Evolutionary conservation across 1,284 basidiomycete species (phyloP).

Genomic region (Microbotryum saponariae): DNA sequence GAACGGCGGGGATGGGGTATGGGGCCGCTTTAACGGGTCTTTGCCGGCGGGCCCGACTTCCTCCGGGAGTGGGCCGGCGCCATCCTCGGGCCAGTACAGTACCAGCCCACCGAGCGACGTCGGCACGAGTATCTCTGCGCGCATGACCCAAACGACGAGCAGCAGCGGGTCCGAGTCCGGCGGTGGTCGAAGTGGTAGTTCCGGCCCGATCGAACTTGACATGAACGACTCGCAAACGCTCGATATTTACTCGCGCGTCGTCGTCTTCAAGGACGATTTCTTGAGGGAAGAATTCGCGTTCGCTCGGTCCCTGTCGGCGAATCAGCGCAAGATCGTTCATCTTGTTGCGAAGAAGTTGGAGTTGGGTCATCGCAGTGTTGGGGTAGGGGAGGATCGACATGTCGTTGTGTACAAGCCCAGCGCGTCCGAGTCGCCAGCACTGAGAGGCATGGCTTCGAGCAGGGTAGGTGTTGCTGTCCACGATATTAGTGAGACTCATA

Average conservation of each 20-base stretch:
- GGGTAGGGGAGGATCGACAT: slow-evolving; percentile 83
- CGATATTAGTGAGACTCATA: neutral
- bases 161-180: slow-evolving; percentile 5
- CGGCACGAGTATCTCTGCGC: slow-evolving; percentile 22
- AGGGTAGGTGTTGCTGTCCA: slow-evolving; percentile 1
- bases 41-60: neutral
- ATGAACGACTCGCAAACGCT: slow-evolving; percentile 91
- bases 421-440: neutral
- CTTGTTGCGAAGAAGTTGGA: slow-evolving; percentile 92
- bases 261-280: slow-evolving; percentile 95
- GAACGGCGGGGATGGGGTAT: neutral
- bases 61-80: slow-evolving; percentile 5
- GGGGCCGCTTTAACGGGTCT: too few relatives aligned
- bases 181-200: neutral
- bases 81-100: slow-evolving; percentile 1
- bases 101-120: slow-evolving; percentile 14
- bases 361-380: slow-evolving; percentile 87
- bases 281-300: slow-evolving; percentile 98
- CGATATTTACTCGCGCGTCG: slow-evolving; percentile 92
- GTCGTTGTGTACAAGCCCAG: slow-evolving; percentile 72
- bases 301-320: slow-evolving; percentile 71
- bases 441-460: neutral
- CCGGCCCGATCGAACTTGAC: slow-evolving; percentile 60
- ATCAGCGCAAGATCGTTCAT: slow-evolving; percentile 87
- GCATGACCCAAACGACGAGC: slow-evolving; percentile 8